Base-by-base conservation (phyloP, 768 basidiomycete species). In the Lactifluus rugatus region DNA sequence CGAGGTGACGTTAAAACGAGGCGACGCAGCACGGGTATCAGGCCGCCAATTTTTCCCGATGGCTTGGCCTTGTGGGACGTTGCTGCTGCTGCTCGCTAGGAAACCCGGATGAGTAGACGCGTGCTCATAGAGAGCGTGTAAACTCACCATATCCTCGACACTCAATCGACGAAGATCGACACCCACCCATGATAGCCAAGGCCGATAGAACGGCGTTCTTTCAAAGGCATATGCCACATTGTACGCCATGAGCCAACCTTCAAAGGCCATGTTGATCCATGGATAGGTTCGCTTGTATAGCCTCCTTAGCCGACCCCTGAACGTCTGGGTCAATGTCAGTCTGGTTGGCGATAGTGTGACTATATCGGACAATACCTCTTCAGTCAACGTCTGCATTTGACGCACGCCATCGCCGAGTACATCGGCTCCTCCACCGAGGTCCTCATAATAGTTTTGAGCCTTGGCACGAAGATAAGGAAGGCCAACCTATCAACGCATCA, bases 171-270 rank as follows among this genome's bases (percentile, higher is more conserved):
- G 83, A 16, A 97, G 71, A 65, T 91, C 87, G 7, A 95, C 75
- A 6, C 90, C 86, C 45, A 93, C 79, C 86, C 87, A 88, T 23
- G 80, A 75, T 50, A 96, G 73, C 94, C 94, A 98, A 13, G 95
- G 93, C 64, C 94, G 81, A 71, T 95, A 93, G 67, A 83, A 87
- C 5, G 85, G 79, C 17, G 87, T 90, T 70, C 77, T 79, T 62
- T 93, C 91, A 66, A 96, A 97, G 14, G 97, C 77, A 72, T 96
- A 98, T 14, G 84, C 83, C 48, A 97, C 71, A 68, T 96, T 97
- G 75, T 83, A 92, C 4, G 78, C 71, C 7, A 97, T 76, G 54
- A 94, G 73, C 81, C 88, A 89, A n/a, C 84, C 57, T 70, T 98
- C 94, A 62, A 87, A 85, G 3, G 75, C 68, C 5, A 81, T 76